A percentile compares a stretch with the other conserved stretches of the same genome.
phyloP scores from a whole-genome alignment of 1,284 basidiomycete genomes.

The Ustilago tritici region DNA sequence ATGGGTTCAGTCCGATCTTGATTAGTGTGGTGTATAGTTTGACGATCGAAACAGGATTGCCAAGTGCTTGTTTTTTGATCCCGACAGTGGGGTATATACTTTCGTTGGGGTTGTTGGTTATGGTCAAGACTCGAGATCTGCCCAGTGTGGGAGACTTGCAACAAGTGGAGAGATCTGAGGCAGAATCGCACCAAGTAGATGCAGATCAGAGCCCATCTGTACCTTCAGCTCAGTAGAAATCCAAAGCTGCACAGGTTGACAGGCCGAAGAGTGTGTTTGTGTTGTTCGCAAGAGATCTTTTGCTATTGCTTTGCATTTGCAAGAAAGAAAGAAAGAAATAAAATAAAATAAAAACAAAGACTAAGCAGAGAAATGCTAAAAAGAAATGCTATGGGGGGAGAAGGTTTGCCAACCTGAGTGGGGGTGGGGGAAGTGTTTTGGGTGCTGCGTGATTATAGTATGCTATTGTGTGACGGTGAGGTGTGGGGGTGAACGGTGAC shows the following conservation, averaged over 20 bases:
- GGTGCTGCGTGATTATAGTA: slow-evolving; percentile 15
- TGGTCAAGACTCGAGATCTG: slow-evolving; percentile 16
- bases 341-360: slow-evolving; percentile 9
- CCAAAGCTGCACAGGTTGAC: background rate
- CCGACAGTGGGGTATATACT: slow-evolving; percentile 36
- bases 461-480: background rate
- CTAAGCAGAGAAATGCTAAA: slow-evolving; percentile 34
- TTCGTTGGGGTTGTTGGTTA: slow-evolving; percentile 28
- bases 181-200: background rate
- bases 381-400: background rate
- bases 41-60: slow-evolving; percentile 41
- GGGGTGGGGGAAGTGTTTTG: slow-evolving; percentile 7
- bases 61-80: slow-evolving; percentile 46
- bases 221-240: no score
- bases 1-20: slow-evolving; percentile 39
- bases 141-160: background rate
- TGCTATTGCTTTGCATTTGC: slow-evolving; percentile 45
- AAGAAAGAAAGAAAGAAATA: slow-evolving; percentile 16
- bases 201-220: background rate
- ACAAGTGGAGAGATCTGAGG: no score
- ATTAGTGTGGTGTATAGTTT: slow-evolving; percentile 48
- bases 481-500: background rate
- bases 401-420: slow-evolving; percentile 30
- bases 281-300: slow-evolving; percentile 42
- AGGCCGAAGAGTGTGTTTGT: background rate